A percentile compares a stretch with the other conserved stretches of the same genome.
Evolutionary conservation across 1,284 basidiomycete species (phyloP).

Genomic region (Moesziomyces aphidis): DNA sequence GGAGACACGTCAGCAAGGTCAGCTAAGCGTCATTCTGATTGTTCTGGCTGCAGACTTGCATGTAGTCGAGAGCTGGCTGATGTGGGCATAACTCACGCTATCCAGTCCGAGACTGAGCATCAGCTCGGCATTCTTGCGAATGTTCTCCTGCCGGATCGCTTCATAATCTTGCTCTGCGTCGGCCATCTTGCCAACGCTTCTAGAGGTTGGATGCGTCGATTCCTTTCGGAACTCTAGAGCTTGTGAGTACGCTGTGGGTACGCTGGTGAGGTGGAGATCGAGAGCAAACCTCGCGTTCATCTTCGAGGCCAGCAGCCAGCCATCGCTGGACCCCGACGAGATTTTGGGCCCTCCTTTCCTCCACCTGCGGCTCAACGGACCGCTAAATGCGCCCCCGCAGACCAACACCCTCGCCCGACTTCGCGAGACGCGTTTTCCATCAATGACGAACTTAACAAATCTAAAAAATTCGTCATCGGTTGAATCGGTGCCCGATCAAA

Average conservation of each 20-base stretch:
- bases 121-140: constrained; percentile 64
- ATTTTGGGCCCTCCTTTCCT: no score
- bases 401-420: no score
- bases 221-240: neutral
- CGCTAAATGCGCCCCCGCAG: no score
- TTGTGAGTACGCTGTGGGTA: neutral
- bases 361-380: no score
- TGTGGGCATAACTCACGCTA: constrained; percentile 16
- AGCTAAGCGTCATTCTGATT: neutral
- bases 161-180: constrained; percentile 52
- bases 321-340: no score
- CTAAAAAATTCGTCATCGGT: no score
- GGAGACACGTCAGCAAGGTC: neutral
- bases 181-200: constrained; percentile 14
- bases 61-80: neutral
- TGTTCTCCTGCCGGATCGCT: constrained; percentile 66
- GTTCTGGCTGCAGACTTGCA: neutral
- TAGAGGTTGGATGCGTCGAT: neutral
- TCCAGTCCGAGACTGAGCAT: constrained; percentile 51
- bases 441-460: no score
- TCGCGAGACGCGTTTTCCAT: no score
- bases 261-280: neutral
- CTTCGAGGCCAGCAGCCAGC: neutral
- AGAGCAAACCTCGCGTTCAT: neutral
- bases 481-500: no score